Percentiles rank a stretch among this genome's conserved stretches.
Conservation (phyloP, 2,329 filamentous ascomycete species). For the Trichophyton mentagrophytes region DNA sequence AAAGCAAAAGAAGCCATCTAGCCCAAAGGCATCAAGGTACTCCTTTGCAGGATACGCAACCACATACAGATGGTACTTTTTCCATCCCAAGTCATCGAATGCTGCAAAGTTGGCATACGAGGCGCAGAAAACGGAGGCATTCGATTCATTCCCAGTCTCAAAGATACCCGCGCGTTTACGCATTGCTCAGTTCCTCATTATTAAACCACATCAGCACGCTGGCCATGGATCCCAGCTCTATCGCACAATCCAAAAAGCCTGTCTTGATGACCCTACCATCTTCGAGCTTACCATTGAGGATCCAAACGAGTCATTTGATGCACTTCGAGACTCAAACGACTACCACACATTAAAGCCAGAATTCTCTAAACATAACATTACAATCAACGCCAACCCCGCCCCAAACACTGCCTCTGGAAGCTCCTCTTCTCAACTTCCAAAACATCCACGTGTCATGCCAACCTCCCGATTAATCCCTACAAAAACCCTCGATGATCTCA, state of each 20-base stretch:
- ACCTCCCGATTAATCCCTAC: conserved; percentile 44
- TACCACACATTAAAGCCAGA: conserved; percentile 43
- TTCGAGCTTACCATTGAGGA: conserved; percentile 87
- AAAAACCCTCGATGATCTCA: conserved; percentile 38
- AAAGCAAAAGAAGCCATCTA: conserved; percentile 31
- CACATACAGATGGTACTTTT: conserved; percentile 70
- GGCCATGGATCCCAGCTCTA: conserved; percentile 75
- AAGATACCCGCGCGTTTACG: conserved; percentile 64
- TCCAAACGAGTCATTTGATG: conserved; percentile 60
- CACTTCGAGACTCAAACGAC: conserved; percentile 51
- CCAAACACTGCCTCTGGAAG: conserved; percentile 16
- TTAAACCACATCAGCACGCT: conserved; percentile 72
- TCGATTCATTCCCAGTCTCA: conserved; percentile 35
- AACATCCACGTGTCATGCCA: conserved; percentile 30
- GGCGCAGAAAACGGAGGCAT: conserved; percentile 34
- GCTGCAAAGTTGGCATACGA: conserved; percentile 18
- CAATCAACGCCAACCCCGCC: conserved; percentile 35
- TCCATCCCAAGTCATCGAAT: conserved; percentile 39
- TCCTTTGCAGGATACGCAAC: conserved; percentile 81
- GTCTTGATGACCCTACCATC: conserved; percentile 54
- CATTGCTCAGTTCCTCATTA: conserved; percentile 84
- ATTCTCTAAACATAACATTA: conserved; percentile 36
- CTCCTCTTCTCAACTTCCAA: conserved; percentile 12
- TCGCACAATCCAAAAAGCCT: conserved; percentile 59
- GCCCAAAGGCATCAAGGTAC: conserved; percentile 48